Base-by-base conservation (phyloP, 2,329 filamentous ascomycete genomes). In the Colletotrichum falcatum region DNA sequence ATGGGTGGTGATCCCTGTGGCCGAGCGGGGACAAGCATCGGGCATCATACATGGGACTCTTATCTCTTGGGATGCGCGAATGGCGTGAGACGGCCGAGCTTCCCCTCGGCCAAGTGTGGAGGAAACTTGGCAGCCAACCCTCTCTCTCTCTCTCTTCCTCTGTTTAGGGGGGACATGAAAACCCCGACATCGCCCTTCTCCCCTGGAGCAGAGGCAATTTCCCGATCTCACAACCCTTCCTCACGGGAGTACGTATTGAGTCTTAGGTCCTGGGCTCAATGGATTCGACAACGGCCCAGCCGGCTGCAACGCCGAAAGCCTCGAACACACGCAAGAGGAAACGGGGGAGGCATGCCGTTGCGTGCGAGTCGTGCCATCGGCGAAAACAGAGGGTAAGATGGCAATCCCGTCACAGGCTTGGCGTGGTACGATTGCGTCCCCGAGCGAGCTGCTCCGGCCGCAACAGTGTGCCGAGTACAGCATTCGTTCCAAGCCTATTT, bases 291-390 rank as follows among this genome's bases (percentile, higher is more conserved):
- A 30, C 58, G 26, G 33, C 54, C 54, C 54, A 56, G 7, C 33
- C 44, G n/a, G 30, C 16, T 11, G 9, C 30, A 28, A 46, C 42
- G 11, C 16, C 53, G 58, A 67, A 70, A 62, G 59, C 44, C 39
- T 64, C 67, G 58, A 62, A 33, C 39, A 14, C 46, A 42, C 63
- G 58, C 6, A 70, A 70, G 35, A 70, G 67, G 44, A 70, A 70
- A 46, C 64, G 64, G 44, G 64, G 67, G 18, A 61, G 67, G 53
- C 67, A 70, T 44, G 67, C 67, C 6, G 67, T 70, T 37, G 67
- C 67, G 30, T 70, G 67, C 64, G 64, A 70, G 64, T 70, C 67
- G 67, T 70, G 67, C 39, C 67, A 70, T 67, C 67, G 67, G 64
- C 67, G 67, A 59, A 70, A 70, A 33, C 67, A 70, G 5, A 67